Base-by-base conservation (phyloP, 2,329 filamentous ascomycete genomes). In the Hansfordia pulvinata region DNA sequence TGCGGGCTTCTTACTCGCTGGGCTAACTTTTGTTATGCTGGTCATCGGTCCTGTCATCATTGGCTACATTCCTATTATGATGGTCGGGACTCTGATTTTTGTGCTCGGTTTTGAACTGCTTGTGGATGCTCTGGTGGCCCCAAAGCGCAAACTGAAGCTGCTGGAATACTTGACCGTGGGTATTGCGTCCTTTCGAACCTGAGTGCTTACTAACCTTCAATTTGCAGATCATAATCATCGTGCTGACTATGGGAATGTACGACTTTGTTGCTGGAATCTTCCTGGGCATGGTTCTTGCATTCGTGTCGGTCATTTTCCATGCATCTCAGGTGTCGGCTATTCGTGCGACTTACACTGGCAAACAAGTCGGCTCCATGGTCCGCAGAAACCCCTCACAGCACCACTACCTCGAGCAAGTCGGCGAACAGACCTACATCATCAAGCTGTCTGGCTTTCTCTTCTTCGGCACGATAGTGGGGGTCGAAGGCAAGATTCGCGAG, bases 371-470 rank as follows among this genome's bases (percentile, higher is more conserved):
- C 18, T 96, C 90, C 1, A 94, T 90, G 0, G 90, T 98, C 16
- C 71, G 90, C 28, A 75, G 90, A 28, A 93, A 93, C 38, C 82
- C 83, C 1, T 76, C 85, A 4, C 90, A 98, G 41, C 77, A 86
- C 33, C 74, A 80, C 32, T 98, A 90, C 44, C 60, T 98, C 4
- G 76, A 76, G 33, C 69, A 88, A 37, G 86, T 90, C 10, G 86
- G 88, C 3, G 69, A 72, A 17, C 90, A 98, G 47, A 90, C 92
- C 18, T 79, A 82, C 31, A 76, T 96, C 26, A 79, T 93, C 43
- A 96, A 96, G 50, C 66, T 98, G 10, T 78, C 81, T 0, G 88
- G 90, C 0, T 96, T 88, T 44, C 69, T 98, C n/a, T 98, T 98
- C 61, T 98, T 98, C 40, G 90, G 90, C 10, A 96, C 86, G 3